These are phyloP conservation scores for Rhytidiadelphus loreus DNA, from an alignment of 225 moss, liverwort and hornwort species.

Conservation along the genomic window DNA sequence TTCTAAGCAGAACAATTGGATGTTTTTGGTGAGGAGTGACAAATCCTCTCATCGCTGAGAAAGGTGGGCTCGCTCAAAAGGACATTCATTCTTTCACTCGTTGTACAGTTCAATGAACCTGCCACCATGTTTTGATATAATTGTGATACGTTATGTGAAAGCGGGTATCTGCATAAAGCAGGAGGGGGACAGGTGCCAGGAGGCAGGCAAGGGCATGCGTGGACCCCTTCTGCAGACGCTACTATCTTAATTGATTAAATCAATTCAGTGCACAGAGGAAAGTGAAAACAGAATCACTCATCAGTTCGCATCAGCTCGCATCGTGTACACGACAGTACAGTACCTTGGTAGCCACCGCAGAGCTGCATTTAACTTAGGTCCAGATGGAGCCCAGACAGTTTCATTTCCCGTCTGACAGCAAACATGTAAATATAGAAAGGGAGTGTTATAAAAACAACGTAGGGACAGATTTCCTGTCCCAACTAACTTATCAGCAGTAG, in stretches of 20 bases:
- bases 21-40: background rate
- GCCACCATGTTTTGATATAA: background rate
- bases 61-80: background rate
- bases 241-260: background rate
- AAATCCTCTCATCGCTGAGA: background rate
- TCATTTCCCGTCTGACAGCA: background rate
- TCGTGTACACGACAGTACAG: background rate
- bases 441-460: background rate
- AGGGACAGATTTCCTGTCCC: background rate
- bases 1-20: background rate
- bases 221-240: background rate
- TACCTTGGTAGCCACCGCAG: background rate
- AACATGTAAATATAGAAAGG: background rate
- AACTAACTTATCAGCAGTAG: background rate
- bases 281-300: background rate
- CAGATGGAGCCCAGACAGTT: background rate
- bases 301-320: background rate
- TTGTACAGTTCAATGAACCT: background rate
- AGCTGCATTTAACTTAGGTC: background rate
- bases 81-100: background rate
- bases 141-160: background rate
- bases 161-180: background rate
- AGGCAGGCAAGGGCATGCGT: background rate
- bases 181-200: background rate
- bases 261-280: background rate